Conservation (phyloP, 805 yeast genomes). For the Candida vaughaniae region DNA sequence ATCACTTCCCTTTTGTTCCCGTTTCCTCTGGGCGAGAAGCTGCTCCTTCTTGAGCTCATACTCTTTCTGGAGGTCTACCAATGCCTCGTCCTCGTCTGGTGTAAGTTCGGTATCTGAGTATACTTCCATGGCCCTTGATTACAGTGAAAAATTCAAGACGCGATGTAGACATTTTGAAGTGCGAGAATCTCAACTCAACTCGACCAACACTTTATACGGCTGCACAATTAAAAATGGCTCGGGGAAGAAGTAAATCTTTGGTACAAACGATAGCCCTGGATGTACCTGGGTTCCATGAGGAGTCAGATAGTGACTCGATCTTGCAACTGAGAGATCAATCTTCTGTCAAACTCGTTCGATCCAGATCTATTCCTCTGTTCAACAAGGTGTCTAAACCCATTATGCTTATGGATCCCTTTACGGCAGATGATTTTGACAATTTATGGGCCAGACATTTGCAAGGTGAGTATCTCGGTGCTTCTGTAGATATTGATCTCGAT, state of each 20-base stretch:
- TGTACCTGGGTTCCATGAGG: conserved; percentile 29
- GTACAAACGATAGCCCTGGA: conserved; percentile 61
- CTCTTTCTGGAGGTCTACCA: conserved; percentile 38
- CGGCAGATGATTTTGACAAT: neutral
- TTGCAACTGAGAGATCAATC: neutral
- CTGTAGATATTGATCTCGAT: conserved; percentile 9
- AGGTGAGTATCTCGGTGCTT: conserved; percentile 8
- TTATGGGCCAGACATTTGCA: conserved; percentile 2
- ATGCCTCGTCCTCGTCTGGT: conserved; percentile 38
- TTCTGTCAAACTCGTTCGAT: conserved; percentile 7
- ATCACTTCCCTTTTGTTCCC: conserved; percentile 9
- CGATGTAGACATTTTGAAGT: neutral
- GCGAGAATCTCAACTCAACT: neutral
- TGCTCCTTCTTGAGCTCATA: conserved; percentile 25
- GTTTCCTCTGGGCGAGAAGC: conserved; percentile 12
- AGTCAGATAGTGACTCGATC: neutral
- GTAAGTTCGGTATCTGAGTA: conserved; percentile 32
- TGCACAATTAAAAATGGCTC: too few species aligned
- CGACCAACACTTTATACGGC: too few species aligned
- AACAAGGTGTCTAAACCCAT: neutral
- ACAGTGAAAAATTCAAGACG: neutral
- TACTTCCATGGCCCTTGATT: conserved; percentile 22
- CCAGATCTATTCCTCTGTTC: conserved; percentile 14
- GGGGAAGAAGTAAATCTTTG: conserved; percentile 59
- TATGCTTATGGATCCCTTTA: conserved; percentile 6